phyloP scores from a whole-genome alignment of 257 asterid genomes.

The Nicotiana attenuata region DNA sequence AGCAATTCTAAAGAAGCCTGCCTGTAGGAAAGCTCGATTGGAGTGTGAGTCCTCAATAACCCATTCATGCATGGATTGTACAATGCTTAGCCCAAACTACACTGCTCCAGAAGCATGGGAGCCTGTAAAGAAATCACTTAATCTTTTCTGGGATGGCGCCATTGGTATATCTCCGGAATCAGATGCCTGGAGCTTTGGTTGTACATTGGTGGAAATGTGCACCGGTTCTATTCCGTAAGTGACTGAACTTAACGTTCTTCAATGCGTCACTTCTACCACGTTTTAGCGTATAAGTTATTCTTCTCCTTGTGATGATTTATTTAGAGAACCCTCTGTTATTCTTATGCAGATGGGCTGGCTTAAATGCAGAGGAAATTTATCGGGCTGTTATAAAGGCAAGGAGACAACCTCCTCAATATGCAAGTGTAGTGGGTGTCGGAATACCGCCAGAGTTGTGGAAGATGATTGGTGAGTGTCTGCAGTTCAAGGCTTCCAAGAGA shows the following conservation, averaged over 20 bases:
- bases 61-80: slow-evolving; percentile 99
- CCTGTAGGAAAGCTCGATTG: slow-evolving; percentile 74
- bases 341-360: slow-evolving; percentile 85
- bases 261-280: neutral
- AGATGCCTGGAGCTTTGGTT: slow-evolving; percentile 99
- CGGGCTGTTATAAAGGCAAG: slow-evolving; percentile 80
- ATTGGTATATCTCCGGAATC: slow-evolving; percentile 96
- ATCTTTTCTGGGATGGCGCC: slow-evolving; percentile 96
- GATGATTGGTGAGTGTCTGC: slow-evolving; percentile 99
- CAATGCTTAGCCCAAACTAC: slow-evolving; percentile 94
- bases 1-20: slow-evolving; percentile 75
- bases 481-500: slow-evolving; percentile 76
- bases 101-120: slow-evolving; percentile 99
- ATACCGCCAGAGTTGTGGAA: slow-evolving; percentile 97
- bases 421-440: slow-evolving; percentile 96
- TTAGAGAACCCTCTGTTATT: slow-evolving; percentile 20
- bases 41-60: slow-evolving; percentile 71
- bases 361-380: slow-evolving; percentile 84
- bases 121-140: slow-evolving; percentile 83
- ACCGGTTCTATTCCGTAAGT: slow-evolving; percentile 98
- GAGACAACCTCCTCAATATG: slow-evolving; percentile 93
- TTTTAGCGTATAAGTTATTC: neutral
- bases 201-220: slow-evolving; percentile 99
- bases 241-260: slow-evolving; percentile 16
- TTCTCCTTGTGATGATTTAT: neutral